Percentiles rank a stretch among this genome's conserved stretches.
These are phyloP conservation scores for Beauveria sp. DNA, from an alignment of 2,329 filamentous ascomycete species.

Conservation along the genomic window DNA sequence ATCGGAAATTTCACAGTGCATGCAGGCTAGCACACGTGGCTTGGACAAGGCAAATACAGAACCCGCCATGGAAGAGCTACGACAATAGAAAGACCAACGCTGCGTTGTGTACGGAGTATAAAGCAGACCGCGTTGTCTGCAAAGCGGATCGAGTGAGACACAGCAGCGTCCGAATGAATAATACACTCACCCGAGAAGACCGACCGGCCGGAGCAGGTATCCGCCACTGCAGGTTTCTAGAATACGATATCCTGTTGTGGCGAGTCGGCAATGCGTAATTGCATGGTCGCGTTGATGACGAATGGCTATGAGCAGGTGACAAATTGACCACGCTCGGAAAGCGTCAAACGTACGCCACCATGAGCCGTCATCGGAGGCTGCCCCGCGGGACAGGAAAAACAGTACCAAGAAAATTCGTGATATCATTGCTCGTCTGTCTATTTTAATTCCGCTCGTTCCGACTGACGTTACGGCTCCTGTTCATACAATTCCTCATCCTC, in stretches of 20 bases:
- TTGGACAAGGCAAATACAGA: no score
- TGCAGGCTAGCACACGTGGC: no score
- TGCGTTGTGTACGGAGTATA: no score
- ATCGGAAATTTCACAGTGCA: no score
- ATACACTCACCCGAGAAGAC: neutral
- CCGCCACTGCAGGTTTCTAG: neutral
- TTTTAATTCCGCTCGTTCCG: neutral
- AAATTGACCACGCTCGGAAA: neutral
- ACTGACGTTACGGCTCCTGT: slow-evolving; percentile 1
- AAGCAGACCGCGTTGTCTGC: neutral
- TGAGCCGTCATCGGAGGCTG: slow-evolving; percentile 6
- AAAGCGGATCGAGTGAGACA: neutral
- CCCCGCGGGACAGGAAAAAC: neutral
- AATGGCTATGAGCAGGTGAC: slow-evolving; percentile 4
- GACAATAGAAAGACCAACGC: no score
- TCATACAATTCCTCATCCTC: slow-evolving; percentile 33
- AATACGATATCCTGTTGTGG: neutral
- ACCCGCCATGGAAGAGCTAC: no score
- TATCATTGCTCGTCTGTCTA: neutral
- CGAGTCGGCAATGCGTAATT: neutral
- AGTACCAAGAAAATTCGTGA: neutral
- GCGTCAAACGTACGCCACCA: neutral
- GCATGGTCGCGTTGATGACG: neutral
- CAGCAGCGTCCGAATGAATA: neutral
- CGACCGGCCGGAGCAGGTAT: neutral